Conservation (phyloP, 2,329 filamentous ascomycete genomes). For the Aureobasidium zeae region DNA sequence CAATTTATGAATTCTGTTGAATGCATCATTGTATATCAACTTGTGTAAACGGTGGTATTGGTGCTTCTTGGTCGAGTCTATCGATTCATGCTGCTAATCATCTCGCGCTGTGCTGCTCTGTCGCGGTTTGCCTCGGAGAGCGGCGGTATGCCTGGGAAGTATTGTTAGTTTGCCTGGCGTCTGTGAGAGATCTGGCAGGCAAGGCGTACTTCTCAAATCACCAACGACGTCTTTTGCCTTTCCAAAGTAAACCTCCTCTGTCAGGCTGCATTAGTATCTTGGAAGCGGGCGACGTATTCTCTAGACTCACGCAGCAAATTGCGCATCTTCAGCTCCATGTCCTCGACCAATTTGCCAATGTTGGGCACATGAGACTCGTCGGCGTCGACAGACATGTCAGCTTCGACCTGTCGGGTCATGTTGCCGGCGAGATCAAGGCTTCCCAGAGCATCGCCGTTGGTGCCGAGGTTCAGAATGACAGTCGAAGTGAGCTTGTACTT, state of each 20-base stretch:
- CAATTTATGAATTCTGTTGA: too few relatives aligned
- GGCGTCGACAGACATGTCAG: slow-evolving; percentile 63
- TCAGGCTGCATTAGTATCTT: slow-evolving; percentile 17
- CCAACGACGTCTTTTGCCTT: slow-evolving; percentile 98
- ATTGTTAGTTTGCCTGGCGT: too few relatives aligned
- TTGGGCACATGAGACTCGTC: slow-evolving; percentile 69
- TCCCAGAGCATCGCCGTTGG: slow-evolving; percentile 58
- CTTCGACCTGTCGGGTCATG: slow-evolving; percentile 94
- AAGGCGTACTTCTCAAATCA: slow-evolving; percentile 66
- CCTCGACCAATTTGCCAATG: slow-evolving; percentile 86
- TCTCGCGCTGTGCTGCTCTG: slow-evolving; percentile 74
- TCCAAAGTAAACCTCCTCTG: slow-evolving; percentile 95
- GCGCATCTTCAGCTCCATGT: slow-evolving; percentile 99
- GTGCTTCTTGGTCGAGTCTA: slow-evolving; percentile 1
- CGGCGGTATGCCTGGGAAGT: slow-evolving; percentile 54
- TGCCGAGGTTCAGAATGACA: slow-evolving; percentile 81
- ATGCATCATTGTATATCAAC: too few relatives aligned
- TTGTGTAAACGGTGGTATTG: neutral
- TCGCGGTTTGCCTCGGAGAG: slow-evolving; percentile 79
- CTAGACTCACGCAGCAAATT: slow-evolving; percentile 63
- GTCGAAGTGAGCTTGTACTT: slow-evolving; percentile 98
- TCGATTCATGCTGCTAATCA: slow-evolving; percentile 54
- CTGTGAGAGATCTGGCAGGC: too few relatives aligned
- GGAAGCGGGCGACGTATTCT: neutral
- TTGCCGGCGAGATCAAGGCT: slow-evolving; percentile 91